Conservation (phyloP, 2,329 filamentous ascomycete genomes). For the Paraconiothyrium brasiliense region DNA sequence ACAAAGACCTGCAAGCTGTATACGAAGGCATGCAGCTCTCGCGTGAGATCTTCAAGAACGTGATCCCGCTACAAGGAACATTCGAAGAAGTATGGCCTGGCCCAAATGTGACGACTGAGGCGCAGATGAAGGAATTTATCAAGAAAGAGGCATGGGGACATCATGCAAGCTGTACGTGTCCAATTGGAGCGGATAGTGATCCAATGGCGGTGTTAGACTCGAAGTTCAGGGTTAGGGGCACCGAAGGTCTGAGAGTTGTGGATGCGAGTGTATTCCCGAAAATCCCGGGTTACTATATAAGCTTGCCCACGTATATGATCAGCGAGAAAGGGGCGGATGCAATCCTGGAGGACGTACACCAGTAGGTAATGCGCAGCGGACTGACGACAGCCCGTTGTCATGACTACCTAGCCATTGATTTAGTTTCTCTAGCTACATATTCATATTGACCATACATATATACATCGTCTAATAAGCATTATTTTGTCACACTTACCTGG, state of each 20-base stretch:
- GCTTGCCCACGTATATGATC: constrained; percentile 64
- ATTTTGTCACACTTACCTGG: too few relatives aligned
- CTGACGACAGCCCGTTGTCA: too few relatives aligned
- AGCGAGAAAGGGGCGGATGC: constrained; percentile 70
- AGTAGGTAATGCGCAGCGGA: constrained; percentile 24
- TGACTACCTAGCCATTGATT: too few relatives aligned
- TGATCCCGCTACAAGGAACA: constrained; percentile 53
- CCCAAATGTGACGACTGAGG: constrained; percentile 52
- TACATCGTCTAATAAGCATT: too few relatives aligned
- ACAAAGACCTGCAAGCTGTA: constrained; percentile 62
- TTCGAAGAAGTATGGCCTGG: constrained; percentile 62
- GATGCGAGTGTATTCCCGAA: constrained; percentile 26
- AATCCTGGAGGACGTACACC: background rate
- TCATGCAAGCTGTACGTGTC: constrained; percentile 66
- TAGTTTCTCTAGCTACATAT: too few relatives aligned
- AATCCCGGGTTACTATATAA: constrained; percentile 55
- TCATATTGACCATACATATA: too few relatives aligned
- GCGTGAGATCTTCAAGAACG: constrained; percentile 52
- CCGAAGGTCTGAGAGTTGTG: constrained; percentile 61
- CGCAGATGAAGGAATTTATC: constrained; percentile 51
- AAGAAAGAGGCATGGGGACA: constrained; percentile 56
- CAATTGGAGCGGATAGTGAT: constrained; percentile 63
- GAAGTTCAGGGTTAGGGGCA: constrained; percentile 62
- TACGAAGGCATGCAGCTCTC: constrained; percentile 65
- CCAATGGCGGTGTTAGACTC: constrained; percentile 62